These are phyloP conservation scores for Sclerotinia glacialis DNA, from an alignment of 2,329 filamentous ascomycete species.

Conservation along the genomic window DNA sequence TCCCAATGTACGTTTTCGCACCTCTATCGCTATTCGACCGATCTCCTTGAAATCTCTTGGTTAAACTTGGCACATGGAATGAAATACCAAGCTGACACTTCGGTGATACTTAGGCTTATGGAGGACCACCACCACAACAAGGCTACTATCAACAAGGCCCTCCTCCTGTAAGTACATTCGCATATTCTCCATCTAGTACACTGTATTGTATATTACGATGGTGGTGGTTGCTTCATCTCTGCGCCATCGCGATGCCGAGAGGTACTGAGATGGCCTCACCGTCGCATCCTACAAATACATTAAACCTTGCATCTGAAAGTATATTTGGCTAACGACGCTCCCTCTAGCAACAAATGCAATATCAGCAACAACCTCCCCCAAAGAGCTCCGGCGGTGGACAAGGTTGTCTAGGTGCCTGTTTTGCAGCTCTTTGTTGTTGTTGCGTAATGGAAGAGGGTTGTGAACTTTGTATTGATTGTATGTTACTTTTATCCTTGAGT, in stretches of 20 bases:
- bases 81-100: slow-evolving; percentile 18
- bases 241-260: neutral
- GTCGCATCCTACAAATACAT: neutral
- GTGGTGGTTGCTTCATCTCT: neutral
- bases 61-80: slow-evolving; percentile 17
- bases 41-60: slow-evolving; percentile 13
- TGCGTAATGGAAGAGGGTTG: slow-evolving; percentile 51
- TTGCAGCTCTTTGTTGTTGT: slow-evolving; percentile 51
- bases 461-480: slow-evolving; percentile 50
- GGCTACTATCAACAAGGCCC: slow-evolving; percentile 27
- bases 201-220: neutral
- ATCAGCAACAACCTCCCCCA: slow-evolving; percentile 45
- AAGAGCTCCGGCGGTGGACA: slow-evolving; percentile 41
- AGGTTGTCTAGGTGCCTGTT: slow-evolving; percentile 47
- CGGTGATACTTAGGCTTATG: slow-evolving; percentile 19
- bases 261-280: neutral
- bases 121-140: slow-evolving; percentile 29
- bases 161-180: slow-evolving; percentile 14
- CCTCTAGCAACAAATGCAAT: slow-evolving; percentile 44
- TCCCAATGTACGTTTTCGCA: slow-evolving; percentile 31
- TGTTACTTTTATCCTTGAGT: slow-evolving; percentile 22
- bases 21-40: neutral
- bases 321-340: slow-evolving; percentile 27
- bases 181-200: neutral
- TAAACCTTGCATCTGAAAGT: neutral